Evolutionary conservation across 2,329 filamentous ascomycete genomes (phyloP).

Genomic region (Orbilia brochopaga): DNA sequence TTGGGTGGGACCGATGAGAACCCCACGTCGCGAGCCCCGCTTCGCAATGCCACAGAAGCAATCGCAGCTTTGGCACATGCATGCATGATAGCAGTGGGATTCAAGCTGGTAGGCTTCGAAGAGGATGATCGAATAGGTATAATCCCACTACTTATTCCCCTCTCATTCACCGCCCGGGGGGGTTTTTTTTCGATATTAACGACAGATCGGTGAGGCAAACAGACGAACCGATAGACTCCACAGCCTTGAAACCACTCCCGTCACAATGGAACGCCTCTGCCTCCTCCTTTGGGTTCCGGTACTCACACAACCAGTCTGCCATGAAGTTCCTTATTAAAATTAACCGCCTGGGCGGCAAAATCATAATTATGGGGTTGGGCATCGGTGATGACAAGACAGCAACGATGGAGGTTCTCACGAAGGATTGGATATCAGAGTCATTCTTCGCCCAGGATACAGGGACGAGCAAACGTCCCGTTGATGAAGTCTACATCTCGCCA

Average conservation of each 20-base stretch:
- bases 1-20: constrained; percentile 41
- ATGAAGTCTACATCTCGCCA: constrained; percentile 74
- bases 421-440: constrained; percentile 74
- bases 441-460: constrained; percentile 63
- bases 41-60: constrained; percentile 65
- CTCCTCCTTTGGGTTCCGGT: constrained; percentile 79
- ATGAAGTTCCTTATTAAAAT: constrained; percentile 83
- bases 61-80: constrained; percentile 84
- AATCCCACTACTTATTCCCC: constrained; percentile 46
- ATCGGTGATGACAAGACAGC: constrained; percentile 80
- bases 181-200: constrained; percentile 10
- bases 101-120: constrained; percentile 79
- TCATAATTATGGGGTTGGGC: constrained; percentile 80
- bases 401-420: constrained; percentile 74
- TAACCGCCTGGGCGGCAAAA: constrained; percentile 79
- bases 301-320: constrained; percentile 82
- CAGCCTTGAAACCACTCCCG: constrained; percentile 65
- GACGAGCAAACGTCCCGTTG: constrained; percentile 56
- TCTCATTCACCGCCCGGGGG: no score
- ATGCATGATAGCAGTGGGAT: constrained; percentile 79
- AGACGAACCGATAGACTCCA: constrained; percentile 52
- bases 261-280: constrained; percentile 78
- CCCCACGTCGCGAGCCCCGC: constrained; percentile 68
- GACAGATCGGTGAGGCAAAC: not conserved
- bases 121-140: constrained; percentile 78